Conservation (phyloP, 176 grass and related monocot species). For the Saccharum officinarum region DNA sequence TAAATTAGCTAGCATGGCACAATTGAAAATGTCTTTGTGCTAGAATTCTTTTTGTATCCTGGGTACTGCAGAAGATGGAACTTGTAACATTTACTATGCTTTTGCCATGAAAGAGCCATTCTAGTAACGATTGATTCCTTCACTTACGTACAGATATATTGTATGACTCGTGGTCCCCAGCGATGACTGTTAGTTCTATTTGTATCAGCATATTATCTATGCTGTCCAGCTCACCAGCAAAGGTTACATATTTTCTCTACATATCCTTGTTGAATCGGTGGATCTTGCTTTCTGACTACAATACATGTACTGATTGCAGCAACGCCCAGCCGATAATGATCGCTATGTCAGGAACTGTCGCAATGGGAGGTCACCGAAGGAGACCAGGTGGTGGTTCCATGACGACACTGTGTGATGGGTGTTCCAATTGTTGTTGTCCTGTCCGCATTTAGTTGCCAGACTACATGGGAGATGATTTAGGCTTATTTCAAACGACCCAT, state of each 20-base stretch:
- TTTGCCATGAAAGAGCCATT: background rate
- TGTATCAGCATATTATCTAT: conserved; percentile 94
- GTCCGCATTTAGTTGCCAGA: conserved; percentile 3
- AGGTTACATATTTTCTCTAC: conserved; percentile 49
- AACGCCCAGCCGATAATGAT: conserved; percentile 85
- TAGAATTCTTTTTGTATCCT: background rate
- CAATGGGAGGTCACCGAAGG: conserved; percentile 79
- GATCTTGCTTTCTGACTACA: conserved; percentile 24
- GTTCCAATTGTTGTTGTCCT: background rate
- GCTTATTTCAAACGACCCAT: conserved; percentile 38
- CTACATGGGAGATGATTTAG: conserved; percentile 42
- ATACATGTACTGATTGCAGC: conserved; percentile 43
- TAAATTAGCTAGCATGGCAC: background rate
- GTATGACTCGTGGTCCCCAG: conserved; percentile 91
- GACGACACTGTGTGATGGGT: conserved; percentile 68
- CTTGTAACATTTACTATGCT: background rate
- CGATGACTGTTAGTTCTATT: conserved; percentile 86
- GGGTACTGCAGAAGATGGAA: background rate
- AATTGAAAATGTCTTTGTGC: background rate
- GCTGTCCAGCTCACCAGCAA: conserved; percentile 81
- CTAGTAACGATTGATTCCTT: background rate
- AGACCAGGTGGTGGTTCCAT: conserved; percentile 95
- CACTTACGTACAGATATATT: conserved; percentile 67
- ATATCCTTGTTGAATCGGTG: background rate
- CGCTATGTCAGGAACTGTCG: conserved; percentile 84